Evolutionary conservation across 768 basidiomycete genomes (phyloP).

Genomic region (Rhizopogon roseolus): DNA sequence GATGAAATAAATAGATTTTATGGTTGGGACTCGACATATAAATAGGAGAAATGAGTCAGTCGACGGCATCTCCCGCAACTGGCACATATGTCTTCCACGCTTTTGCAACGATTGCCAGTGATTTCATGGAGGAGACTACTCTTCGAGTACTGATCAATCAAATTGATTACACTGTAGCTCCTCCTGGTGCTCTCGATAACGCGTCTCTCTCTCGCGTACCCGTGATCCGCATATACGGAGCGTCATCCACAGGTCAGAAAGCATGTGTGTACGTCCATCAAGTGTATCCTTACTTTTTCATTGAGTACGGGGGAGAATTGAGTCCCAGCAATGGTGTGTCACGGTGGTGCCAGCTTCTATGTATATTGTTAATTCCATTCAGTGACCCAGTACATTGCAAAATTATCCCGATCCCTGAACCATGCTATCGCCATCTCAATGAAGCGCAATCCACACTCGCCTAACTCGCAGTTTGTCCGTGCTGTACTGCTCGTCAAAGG

Average conservation of each 20-base stretch:
- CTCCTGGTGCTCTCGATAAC: slow-evolving; percentile 63
- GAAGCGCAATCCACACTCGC: slow-evolving; percentile 61
- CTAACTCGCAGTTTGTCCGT: slow-evolving; percentile 59
- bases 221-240: slow-evolving; percentile 81
- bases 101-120: background rate
- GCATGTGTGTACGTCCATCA: slow-evolving; percentile 90
- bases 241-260: slow-evolving; percentile 69
- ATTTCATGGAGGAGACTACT: slow-evolving; percentile 11
- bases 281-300: slow-evolving; percentile 90
- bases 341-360: background rate
- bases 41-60: too few relatives aligned
- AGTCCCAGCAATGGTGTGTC: slow-evolving; percentile 57
- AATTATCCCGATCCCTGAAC: slow-evolving; percentile 73
- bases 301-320: slow-evolving; percentile 73
- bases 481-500: slow-evolving; percentile 87
- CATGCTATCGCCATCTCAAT: slow-evolving; percentile 81
- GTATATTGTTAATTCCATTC: background rate
- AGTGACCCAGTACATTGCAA: slow-evolving; percentile 74
- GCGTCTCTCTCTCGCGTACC: slow-evolving; percentile 62
- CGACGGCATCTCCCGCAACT: too few relatives aligned
- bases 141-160: slow-evolving; percentile 44
- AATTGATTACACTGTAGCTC: slow-evolving; percentile 60
- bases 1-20: background rate
- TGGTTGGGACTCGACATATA: background rate
- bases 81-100: background rate